Evolutionary conservation across 2,329 filamentous ascomycete species (phyloP), one percentile per base, ranked within the genome.

Genomic region (Monosporascus sp.): DNA sequence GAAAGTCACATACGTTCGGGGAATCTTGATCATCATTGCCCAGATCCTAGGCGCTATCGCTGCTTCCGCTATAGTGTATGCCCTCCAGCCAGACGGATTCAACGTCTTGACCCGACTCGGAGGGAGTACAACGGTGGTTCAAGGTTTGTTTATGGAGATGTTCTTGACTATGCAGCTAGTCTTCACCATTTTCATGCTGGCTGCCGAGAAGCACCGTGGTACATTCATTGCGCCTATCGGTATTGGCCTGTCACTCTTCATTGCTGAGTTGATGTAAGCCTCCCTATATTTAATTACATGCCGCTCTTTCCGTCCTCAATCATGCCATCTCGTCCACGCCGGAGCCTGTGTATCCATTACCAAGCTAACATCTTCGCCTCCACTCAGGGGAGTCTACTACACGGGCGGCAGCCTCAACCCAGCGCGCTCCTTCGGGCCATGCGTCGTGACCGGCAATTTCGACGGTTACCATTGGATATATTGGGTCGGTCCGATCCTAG

Each of bases 171-270:
- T 76, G 0, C 72, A 80, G 62, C 66, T 82, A 7, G 73, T 81
- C 15, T 72, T 82, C 38, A 76, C 79, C 3, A 76, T 82, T 49
- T 75, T 80, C 62, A 83, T 84, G 81, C 68, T 84, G 37, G 81
- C 81, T 0, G 77, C 76, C 6, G 81, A 84, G 58, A 85, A 86
- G 63, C 82, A 85, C 63, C 80, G 80, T 54, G 78, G 76, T 1
- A 86, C 82, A 0, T 85, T 76, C 62, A 70, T 86, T 4, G 83
- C 82, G 0, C 83, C 83, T 0, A 68, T 87, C 2, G 82, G 81
- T 1, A 85, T 87, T 56, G 84, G 84, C 0, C 65, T 85, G 3
- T 70, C 81, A 0, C 72, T 87, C 22, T 86, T 86, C 61, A 74
- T 86, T 24, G 61, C 62, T 31, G 53, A 64, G 55, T 63, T 64